These are phyloP conservation scores for Phalaenopsis hybrid DNA, from an alignment of 116 monocot genomes.

Conservation along the genomic window DNA sequence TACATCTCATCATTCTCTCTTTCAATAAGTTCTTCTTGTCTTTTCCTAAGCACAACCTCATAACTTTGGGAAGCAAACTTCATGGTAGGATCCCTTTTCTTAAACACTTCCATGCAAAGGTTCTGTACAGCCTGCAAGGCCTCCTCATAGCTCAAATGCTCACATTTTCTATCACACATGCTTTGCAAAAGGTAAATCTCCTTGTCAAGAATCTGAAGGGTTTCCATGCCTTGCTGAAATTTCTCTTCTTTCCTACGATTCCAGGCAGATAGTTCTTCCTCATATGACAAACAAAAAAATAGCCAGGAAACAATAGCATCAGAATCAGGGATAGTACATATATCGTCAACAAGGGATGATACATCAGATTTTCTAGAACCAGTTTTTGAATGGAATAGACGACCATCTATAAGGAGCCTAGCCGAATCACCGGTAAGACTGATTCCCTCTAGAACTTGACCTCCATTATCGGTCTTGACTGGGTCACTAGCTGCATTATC, in stretches of 20 bases:
- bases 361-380: constrained; percentile 12
- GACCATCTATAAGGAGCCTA: constrained; percentile 33
- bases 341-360: constrained; percentile 13
- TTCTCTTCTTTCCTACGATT: constrained; percentile 47
- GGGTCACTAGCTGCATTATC: constrained; percentile 28
- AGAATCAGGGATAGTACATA: constrained; percentile 26
- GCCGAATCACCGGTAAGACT: constrained; percentile 40
- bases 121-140: constrained; percentile 48
- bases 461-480: constrained; percentile 14
- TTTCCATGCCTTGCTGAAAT: constrained; percentile 40
- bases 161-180: constrained; percentile 67
- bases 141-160: constrained; percentile 64
- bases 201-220: constrained; percentile 62
- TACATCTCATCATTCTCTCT: constrained; percentile 37
- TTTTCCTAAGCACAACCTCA: constrained; percentile 44
- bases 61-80: constrained; percentile 36
- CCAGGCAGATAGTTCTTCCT: constrained; percentile 62
- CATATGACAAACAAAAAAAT: constrained; percentile 47
- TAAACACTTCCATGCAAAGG: constrained; percentile 54
- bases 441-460: constrained; percentile 29
- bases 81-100: constrained; percentile 34
- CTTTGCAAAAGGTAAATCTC: constrained; percentile 63
- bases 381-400: constrained; percentile 24
- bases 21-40: constrained; percentile 64
- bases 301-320: constrained; percentile 65